Evolutionary conservation across 2,329 filamentous ascomycete genomes (phyloP).

Genomic region (Aspergillus hortae): DNA sequence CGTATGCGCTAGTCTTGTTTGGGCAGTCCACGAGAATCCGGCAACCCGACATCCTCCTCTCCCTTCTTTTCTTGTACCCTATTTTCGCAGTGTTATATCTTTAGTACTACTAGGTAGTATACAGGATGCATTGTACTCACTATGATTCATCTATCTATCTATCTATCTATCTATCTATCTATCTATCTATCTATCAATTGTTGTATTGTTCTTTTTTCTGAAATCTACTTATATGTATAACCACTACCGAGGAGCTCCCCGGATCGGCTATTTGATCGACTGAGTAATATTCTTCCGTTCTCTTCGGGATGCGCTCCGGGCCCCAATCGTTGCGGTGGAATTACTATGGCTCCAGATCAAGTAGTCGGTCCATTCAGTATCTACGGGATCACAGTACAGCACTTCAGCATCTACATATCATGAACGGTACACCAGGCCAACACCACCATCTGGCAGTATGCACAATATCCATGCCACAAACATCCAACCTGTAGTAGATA

Average conservation of each 20-base stretch:
- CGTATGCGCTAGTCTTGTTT: neutral
- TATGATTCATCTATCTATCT: too few species aligned
- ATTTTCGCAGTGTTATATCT: too few species aligned
- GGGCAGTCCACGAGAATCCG: neutral
- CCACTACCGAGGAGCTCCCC: neutral
- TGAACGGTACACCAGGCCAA: too few species aligned
- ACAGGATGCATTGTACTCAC: too few species aligned
- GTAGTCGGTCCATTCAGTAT: neutral
- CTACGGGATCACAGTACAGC: too few species aligned
- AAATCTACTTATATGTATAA: too few species aligned
- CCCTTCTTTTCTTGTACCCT: neutral
- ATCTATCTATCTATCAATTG: too few species aligned
- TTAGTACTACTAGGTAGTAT: too few species aligned
- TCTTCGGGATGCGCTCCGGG: neutral
- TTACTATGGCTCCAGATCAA: neutral
- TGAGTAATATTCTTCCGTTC: conserved; percentile 1
- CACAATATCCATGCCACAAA: neutral
- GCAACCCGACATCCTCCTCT: neutral
- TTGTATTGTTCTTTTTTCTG: too few species aligned
- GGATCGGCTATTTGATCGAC: neutral
- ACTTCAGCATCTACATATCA: too few species aligned
- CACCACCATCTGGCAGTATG: neutral
- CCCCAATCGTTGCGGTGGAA: neutral
- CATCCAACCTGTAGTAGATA: neutral
- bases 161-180: too few species aligned